Conservation (phyloP, 148 eudicot genomes). For the Rhododendron ferrugineum region DNA sequence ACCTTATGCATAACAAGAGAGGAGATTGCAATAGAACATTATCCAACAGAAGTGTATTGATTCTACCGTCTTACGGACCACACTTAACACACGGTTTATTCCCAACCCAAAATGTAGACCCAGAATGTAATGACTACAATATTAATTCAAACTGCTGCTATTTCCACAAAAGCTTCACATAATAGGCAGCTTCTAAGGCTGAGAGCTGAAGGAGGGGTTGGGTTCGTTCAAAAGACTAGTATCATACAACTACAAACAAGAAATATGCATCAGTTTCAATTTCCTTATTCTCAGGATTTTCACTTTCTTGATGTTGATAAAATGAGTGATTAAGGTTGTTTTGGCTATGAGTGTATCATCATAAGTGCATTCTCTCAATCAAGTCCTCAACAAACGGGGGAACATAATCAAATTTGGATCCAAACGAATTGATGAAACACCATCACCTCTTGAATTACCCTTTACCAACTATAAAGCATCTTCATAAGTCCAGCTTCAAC, state of each 20-base stretch:
- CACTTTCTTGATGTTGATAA: not conserved
- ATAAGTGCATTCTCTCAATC: not conserved
- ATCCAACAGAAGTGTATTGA: not conserved
- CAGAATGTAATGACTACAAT: not conserved
- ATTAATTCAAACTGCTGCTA: not conserved
- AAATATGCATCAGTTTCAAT: not conserved
- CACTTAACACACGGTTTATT: not conserved
- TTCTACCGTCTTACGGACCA: not conserved
- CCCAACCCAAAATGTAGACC: not conserved
- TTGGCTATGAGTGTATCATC: not conserved
- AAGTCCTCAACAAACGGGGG: not conserved
- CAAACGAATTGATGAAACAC: not conserved
- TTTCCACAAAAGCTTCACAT: not conserved
- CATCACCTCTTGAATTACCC: not conserved
- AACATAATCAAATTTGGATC: not conserved
- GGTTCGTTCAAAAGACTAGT: not conserved
- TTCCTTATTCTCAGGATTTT: not conserved
- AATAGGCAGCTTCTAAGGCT: not conserved
- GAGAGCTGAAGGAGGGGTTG: not conserved
- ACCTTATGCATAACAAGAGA: not conserved
- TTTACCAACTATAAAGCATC: not conserved
- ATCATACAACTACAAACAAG: not conserved
- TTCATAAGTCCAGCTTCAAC: not conserved
- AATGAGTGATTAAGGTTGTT: not conserved
- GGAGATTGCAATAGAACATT: not conserved